Percentiles rank a stretch among this genome's conserved stretches.
Conservation (phyloP, 805 yeast species). For the Jamesozyma spencerorum region DNA sequence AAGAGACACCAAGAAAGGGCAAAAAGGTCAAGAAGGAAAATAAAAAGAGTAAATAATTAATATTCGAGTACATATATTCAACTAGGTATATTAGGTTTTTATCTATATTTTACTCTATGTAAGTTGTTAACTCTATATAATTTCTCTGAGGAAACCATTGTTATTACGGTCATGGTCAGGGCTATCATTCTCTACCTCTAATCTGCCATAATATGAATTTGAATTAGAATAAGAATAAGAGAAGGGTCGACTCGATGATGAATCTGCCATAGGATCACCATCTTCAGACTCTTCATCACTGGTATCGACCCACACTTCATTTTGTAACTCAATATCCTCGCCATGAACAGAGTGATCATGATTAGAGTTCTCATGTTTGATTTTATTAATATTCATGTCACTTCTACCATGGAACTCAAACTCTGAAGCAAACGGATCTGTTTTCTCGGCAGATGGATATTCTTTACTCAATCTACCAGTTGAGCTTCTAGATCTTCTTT, state of each 20-base stretch:
- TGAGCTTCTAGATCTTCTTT: background rate
- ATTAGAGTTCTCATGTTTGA: too few species aligned
- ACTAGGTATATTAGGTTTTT: background rate
- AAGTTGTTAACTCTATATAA: background rate
- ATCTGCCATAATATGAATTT: background rate
- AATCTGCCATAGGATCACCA: too few species aligned
- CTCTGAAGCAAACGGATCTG: conserved; percentile 5
- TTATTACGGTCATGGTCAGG: background rate
- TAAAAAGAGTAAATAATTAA: conserved; percentile 1
- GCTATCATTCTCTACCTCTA: background rate
- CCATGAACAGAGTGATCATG: too few species aligned
- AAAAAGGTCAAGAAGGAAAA: conserved; percentile 11
- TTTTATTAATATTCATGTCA: too few species aligned
- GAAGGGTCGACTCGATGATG: too few species aligned
- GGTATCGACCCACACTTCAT: too few species aligned
- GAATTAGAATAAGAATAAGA: too few species aligned
- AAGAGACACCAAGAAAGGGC: conserved; percentile 6
- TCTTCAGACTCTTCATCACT: too few species aligned
- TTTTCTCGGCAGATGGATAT: too few species aligned
- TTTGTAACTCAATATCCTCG: too few species aligned
- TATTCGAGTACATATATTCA: background rate
- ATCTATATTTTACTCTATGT: background rate
- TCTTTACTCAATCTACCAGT: background rate
- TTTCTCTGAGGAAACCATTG: conserved; percentile 4
- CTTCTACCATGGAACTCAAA: conserved; percentile 1